Percentiles rank a stretch among this genome's conserved stretches.
These are phyloP conservation scores for Russula sp. DNA, from an alignment of 768 basidiomycete species.

Conservation along the genomic window DNA sequence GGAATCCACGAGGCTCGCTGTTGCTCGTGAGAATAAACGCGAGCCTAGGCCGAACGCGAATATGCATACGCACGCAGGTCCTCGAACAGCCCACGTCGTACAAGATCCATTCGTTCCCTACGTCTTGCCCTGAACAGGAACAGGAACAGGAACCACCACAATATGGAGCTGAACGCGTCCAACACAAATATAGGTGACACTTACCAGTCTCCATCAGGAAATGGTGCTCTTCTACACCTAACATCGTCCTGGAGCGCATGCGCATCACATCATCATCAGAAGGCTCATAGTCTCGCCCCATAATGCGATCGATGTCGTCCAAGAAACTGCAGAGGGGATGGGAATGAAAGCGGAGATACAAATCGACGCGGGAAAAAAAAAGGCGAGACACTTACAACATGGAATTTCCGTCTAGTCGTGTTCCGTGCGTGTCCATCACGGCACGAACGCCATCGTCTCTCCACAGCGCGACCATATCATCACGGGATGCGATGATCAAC, in stretches of 20 bases:
- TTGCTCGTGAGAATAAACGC: background rate
- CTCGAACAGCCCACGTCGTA: conserved; percentile 74
- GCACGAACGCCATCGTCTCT: conserved; percentile 55
- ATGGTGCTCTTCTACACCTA: conserved; percentile 64
- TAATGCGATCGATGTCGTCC: background rate
- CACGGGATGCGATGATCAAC: conserved; percentile 49
- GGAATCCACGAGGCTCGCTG: conserved; percentile 48
- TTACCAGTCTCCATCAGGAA: conserved; percentile 57
- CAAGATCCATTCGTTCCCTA: conserved; percentile 60
- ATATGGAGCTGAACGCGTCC: background rate
- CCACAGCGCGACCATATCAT: conserved; percentile 64
- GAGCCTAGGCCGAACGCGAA: background rate
- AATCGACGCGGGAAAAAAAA: conserved; percentile 11
- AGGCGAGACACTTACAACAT: conserved; percentile 52
- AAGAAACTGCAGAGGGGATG: background rate
- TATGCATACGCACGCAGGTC: conserved; percentile 21
- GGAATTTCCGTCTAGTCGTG: conserved; percentile 57
- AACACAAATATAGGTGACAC: conserved; percentile 17
- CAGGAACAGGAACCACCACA: background rate
- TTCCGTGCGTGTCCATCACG: conserved; percentile 39
- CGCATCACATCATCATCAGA: conserved; percentile 69
- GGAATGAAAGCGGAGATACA: background rate
- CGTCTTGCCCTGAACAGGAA: background rate
- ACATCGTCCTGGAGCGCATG: conserved; percentile 62
- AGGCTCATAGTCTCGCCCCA: conserved; percentile 32